Evolutionary conservation across 148 eudicot genomes (phyloP).

Genomic region (Vaccinium vitisidaea): DNA sequence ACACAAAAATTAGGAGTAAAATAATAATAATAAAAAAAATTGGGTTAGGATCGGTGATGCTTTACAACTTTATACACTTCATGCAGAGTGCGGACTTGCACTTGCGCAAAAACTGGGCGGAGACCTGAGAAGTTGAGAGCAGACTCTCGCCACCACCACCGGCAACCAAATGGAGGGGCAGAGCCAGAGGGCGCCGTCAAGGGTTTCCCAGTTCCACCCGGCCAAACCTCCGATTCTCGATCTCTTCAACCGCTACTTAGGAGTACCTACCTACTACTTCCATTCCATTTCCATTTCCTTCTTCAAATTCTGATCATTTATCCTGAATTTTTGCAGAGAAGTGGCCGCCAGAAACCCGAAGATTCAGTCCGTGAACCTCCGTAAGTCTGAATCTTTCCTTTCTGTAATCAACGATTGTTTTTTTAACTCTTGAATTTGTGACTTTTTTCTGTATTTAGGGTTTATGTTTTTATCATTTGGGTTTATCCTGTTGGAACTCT

Average conservation of each 20-base stretch:
- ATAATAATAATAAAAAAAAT: no score
- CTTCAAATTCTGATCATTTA: not conserved
- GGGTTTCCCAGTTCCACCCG: slow-evolving; percentile 66
- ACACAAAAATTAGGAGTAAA: no score
- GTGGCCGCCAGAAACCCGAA: slow-evolving; percentile 57
- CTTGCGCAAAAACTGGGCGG: no score
- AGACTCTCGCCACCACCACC: not conserved
- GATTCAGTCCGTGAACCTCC: slow-evolving; percentile 70
- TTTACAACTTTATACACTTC: no score
- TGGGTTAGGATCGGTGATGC: no score
- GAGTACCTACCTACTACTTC: slow-evolving; percentile 39
- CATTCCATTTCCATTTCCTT: not conserved
- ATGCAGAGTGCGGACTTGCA: no score
- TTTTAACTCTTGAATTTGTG: not conserved
- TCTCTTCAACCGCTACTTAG: slow-evolving; percentile 84
- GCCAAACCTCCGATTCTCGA: slow-evolving; percentile 64
- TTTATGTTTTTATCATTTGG: not conserved
- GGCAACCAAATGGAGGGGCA: slow-evolving; percentile 47
- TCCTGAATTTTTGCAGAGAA: slow-evolving; percentile 46
- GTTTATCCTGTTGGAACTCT: not conserved
- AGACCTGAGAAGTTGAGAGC: not conserved
- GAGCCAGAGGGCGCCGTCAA: slow-evolving; percentile 47
- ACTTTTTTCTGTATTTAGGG: slow-evolving; percentile 1
- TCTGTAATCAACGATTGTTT: not conserved
- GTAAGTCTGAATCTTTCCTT: slow-evolving; percentile 44